Evolutionary conservation across 768 basidiomycete species (phyloP).

Genomic region (Coprinopsis marcescibilis): DNA sequence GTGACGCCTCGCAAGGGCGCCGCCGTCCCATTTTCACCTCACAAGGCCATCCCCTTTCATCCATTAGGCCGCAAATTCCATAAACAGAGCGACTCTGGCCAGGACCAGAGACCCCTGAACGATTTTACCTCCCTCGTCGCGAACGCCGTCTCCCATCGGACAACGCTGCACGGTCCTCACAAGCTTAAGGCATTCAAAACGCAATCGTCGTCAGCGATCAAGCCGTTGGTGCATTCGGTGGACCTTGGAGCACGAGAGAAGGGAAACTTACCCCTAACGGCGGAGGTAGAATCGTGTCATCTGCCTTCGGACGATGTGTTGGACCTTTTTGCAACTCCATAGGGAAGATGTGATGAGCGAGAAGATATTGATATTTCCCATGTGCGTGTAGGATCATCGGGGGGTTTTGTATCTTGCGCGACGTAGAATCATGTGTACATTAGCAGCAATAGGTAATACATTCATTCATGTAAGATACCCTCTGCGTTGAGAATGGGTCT

Average conservation of each 20-base stretch:
- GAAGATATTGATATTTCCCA: no score
- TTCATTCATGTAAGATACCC: no score
- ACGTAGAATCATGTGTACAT: no score
- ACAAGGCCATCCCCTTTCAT: not conserved
- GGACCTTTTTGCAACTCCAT: slow-evolving; percentile 39
- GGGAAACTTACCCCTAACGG: no score
- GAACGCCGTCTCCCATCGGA: slow-evolving; percentile 32
- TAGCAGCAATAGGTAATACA: no score
- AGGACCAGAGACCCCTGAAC: not conserved
- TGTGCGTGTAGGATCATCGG: no score
- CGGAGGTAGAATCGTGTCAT: no score
- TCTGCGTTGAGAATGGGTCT: no score
- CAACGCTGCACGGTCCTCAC: slow-evolving; percentile 22
- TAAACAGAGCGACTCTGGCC: not conserved
- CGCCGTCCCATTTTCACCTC: not conserved
- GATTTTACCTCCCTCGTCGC: slow-evolving; percentile 33
- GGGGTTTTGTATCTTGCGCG: not conserved
- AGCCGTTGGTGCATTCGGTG: no score
- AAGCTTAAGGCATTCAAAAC: not conserved
- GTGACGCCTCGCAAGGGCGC: not conserved
- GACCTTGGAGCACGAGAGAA: no score
- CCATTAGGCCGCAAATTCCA: not conserved
- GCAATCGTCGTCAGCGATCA: not conserved
- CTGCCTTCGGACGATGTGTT: slow-evolving; percentile 42
- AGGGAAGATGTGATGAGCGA: slow-evolving; percentile 1